These are phyloP conservation scores for Rhodotorula babjevae DNA, from an alignment of 768 basidiomycete species.

Conservation along the genomic window DNA sequence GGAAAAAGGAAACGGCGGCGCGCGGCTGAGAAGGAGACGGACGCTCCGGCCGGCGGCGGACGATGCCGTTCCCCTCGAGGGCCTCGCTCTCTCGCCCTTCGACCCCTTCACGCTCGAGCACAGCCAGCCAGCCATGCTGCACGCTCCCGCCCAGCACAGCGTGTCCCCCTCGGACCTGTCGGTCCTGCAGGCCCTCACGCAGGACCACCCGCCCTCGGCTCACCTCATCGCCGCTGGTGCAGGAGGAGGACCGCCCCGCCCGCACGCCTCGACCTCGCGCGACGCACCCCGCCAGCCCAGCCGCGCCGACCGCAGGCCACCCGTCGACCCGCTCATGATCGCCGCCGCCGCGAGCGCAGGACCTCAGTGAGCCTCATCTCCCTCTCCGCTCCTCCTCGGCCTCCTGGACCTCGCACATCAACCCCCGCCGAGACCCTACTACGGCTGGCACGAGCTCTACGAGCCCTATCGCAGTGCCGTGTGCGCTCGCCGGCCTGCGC, in stretches of 20 bases:
- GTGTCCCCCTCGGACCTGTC: slow-evolving; percentile 56
- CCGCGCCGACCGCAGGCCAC: not conserved
- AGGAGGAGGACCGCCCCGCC: not conserved
- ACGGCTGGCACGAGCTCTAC: no score
- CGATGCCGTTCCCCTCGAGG: no score
- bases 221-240: not conserved
- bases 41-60: no score
- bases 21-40: no score
- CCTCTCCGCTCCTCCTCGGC: no score
- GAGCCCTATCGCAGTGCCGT: no score
- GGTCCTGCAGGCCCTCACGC: slow-evolving; percentile 60
- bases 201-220: not conserved
- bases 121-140: not conserved
- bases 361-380: slow-evolving; percentile 51
- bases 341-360: slow-evolving; percentile 70
- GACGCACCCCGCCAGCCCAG: not conserved
- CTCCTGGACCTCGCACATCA: no score
- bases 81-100: no score
- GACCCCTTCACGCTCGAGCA: no score
- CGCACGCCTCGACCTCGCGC: slow-evolving; percentile 1
- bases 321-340: slow-evolving; percentile 68
- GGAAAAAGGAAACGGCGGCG: no score
- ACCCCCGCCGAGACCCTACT: no score
- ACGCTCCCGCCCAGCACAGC: slow-evolving; percentile 1
- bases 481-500: not conserved